Percentiles rank a stretch among this genome's conserved stretches.
These are phyloP conservation scores for Cutaneotrichosporon sp. DNA, from an alignment of 1,284 basidiomycete species.

Conservation along the genomic window DNA sequence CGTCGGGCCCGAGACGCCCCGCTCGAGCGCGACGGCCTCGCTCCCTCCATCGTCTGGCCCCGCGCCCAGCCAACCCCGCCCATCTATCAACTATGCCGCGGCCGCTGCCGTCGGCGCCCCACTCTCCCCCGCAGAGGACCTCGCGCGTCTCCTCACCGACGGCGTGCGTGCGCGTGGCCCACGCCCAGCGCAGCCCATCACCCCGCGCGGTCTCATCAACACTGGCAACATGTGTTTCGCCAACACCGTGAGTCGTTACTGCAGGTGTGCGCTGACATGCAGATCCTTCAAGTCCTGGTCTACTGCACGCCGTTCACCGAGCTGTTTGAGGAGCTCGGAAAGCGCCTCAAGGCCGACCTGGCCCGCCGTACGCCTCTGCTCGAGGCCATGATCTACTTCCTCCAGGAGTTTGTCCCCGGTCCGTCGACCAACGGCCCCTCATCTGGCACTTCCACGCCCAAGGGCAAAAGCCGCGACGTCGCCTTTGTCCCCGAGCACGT, in stretches of 20 bases:
- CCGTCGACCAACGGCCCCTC: constrained; percentile 12
- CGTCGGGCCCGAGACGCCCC: constrained; percentile 25
- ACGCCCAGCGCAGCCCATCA: constrained; percentile 25
- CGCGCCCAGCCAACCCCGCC: constrained; percentile 25
- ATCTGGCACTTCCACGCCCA: constrained; percentile 25
- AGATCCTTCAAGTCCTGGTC: constrained; percentile 78
- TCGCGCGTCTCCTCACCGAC: constrained; percentile 57
- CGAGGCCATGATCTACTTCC: constrained; percentile 73
- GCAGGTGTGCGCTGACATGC: constrained; percentile 1
- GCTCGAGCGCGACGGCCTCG: constrained; percentile 55
- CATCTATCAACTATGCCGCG: constrained; percentile 39
- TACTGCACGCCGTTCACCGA: constrained; percentile 82
- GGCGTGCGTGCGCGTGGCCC: constrained; percentile 36
- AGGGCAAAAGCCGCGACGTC: constrained; percentile 42
- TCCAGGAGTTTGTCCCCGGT: constrained; percentile 62
- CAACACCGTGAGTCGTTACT: constrained; percentile 59
- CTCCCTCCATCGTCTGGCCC: constrained; percentile 55
- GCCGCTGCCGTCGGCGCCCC: constrained; percentile 48
- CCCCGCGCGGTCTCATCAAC: constrained; percentile 80
- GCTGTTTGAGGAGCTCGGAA: constrained; percentile 68
- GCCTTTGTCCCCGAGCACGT: constrained; percentile 83
- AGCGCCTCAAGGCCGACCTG: constrained; percentile 52
- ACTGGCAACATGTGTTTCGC: constrained; percentile 98
- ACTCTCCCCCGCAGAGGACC: constrained; percentile 54
- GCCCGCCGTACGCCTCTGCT: constrained; percentile 65